Conservation (phyloP, 2,329 filamentous ascomycete species). For the Penicillium decumbens region DNA sequence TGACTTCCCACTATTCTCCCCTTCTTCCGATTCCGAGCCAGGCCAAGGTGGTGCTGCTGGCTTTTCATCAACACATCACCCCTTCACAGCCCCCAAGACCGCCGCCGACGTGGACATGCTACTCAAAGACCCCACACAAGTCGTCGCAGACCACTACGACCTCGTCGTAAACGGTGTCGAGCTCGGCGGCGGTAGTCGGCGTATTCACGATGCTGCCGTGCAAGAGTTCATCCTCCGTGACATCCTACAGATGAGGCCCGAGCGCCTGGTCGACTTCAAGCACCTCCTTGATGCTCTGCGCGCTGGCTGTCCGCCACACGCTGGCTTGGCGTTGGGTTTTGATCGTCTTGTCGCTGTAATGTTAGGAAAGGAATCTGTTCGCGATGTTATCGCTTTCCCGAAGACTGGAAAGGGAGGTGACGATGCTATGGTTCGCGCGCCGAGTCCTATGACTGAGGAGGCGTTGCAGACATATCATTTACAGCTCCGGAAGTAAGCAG, state of each 20-base stretch:
- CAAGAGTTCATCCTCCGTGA: constrained; percentile 82
- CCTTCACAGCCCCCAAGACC: constrained; percentile 83
- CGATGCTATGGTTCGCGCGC: constrained; percentile 76
- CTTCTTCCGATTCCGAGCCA: constrained; percentile 58
- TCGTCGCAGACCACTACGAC: constrained; percentile 85
- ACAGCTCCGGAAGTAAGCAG: constrained; percentile 26
- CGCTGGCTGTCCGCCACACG: constrained; percentile 88
- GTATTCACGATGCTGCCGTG: constrained; percentile 79
- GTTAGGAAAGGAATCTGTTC: constrained; percentile 68
- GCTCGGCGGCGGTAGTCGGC: constrained; percentile 83
- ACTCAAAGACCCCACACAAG: constrained; percentile 64
- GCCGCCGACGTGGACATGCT: constrained; percentile 69
- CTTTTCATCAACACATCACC: constrained; percentile 85
- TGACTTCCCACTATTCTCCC: constrained; percentile 90
- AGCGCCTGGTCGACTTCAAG: constrained; percentile 71
- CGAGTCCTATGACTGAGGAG: constrained; percentile 61
- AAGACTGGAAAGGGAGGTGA: constrained; percentile 88
- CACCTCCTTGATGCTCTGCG: constrained; percentile 79
- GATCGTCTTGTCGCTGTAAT: constrained; percentile 80
- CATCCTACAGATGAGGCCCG: constrained; percentile 70
- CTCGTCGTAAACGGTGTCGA: constrained; percentile 94
- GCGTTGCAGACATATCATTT: constrained; percentile 59
- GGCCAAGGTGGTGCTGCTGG: constrained; percentile 79
- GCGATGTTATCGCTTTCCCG: constrained; percentile 95
- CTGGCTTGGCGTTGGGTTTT: constrained; percentile 87